Base-by-base conservation (phyloP, 2,329 filamentous ascomycete species). In the Curvularia lunata region DNA sequence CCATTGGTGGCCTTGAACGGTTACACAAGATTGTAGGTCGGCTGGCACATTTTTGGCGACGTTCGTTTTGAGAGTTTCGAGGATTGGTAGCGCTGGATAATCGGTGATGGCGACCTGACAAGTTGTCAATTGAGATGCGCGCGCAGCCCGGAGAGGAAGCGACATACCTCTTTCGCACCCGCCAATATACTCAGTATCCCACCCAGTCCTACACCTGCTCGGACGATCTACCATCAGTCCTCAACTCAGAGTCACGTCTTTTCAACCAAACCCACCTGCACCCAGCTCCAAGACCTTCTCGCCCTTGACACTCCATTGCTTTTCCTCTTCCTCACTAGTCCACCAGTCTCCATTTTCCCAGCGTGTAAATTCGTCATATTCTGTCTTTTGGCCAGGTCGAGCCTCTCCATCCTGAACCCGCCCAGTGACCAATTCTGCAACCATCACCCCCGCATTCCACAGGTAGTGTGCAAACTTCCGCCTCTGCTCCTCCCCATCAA, bases 391-490 rank as follows among this genome's bases (percentile, higher is more conserved):
- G 6, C 9, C 23, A 19, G 19, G 18, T 4, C 21, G 10, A 2
- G 27, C 43, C 28, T 47, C 12, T 8, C 48, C 57, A 5, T 61
- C 58, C 16, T 42, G 49, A 16, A 58, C 48, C 58, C 58, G 41
- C 37, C 76, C 77, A 5, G 74, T 77, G 28, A 82, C 69, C 41
- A 81, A 56, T 65, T 82, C 80, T 4, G 73, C 80, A 74, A 81
- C 73, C 62, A 81, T 68, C 27, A 83, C 68, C 0, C 79, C 79
- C 6, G 88, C 82, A 75, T 92, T 92, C 89, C 89, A 92, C 25
- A 91, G 76, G 73, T 88, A 91, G 71, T 92, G 89, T 60, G 86
- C 86, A 71, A 91, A 91, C 43, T 91, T 81, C 19, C 76, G 74
- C 48, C 87, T 78, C 65, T 86, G 84, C 28, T 81, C 76, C 53